Conservation (phyloP, 805 yeast species). For the Hemisphaericaspora nanyangensis region DNA sequence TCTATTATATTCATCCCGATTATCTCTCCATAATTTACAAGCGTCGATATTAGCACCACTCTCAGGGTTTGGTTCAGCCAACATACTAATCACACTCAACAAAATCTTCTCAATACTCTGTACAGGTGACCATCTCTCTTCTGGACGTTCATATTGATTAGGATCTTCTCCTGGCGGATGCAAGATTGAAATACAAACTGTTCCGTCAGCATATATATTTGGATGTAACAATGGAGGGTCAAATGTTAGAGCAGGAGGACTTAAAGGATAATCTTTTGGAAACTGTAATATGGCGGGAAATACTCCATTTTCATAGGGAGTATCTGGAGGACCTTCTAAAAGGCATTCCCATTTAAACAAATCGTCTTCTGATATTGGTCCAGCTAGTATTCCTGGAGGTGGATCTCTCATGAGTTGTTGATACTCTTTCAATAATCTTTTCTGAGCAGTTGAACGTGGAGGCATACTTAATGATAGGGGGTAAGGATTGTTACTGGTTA, state of each 20-base stretch:
- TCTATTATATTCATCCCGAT: slow-evolving; percentile 61
- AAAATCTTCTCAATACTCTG: slow-evolving; percentile 97
- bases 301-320: slow-evolving; percentile 86
- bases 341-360: slow-evolving; percentile 81
- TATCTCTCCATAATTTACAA: slow-evolving; percentile 86
- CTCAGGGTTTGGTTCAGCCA: slow-evolving; percentile 95
- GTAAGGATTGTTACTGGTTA: not conserved
- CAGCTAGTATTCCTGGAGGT: slow-evolving; percentile 94
- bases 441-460: slow-evolving; percentile 65
- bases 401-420: slow-evolving; percentile 82
- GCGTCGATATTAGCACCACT: slow-evolving; percentile 88
- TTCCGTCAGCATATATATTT: slow-evolving; percentile 89
- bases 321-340: slow-evolving; percentile 77
- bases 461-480: slow-evolving; percentile 14
- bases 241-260: slow-evolving; percentile 74
- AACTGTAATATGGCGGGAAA: slow-evolving; percentile 71
- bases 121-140: slow-evolving; percentile 97
- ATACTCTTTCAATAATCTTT: slow-evolving; percentile 81
- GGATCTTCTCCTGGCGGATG: slow-evolving; percentile 99
- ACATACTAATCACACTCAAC: slow-evolving; percentile 89
- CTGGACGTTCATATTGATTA: slow-evolving; percentile 88
- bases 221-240: slow-evolving; percentile 89
- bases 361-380: slow-evolving; percentile 75
- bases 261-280: slow-evolving; percentile 77
- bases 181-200: slow-evolving; percentile 90